Conservation (phyloP, 768 basidiomycete genomes). For the Harrya chromipes region DNA sequence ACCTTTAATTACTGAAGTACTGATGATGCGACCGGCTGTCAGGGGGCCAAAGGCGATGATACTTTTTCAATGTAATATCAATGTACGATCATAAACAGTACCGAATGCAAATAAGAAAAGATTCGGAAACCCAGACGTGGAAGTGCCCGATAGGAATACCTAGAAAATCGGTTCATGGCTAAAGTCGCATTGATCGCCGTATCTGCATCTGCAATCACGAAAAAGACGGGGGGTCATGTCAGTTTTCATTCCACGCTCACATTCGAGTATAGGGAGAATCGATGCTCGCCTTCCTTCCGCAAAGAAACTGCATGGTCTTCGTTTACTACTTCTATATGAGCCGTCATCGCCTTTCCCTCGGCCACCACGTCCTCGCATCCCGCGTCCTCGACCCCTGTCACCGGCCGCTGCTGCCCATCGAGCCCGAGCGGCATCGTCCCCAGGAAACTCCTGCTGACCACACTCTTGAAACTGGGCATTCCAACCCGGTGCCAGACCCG, state of each 20-base stretch:
- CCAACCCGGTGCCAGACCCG: conserved; percentile 38
- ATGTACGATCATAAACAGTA: conserved; percentile 16
- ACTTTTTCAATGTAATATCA: conserved; percentile 10
- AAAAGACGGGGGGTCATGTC: conserved; percentile 28
- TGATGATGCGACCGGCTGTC: background rate
- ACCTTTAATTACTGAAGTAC: conserved; percentile 8
- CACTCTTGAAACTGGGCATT: conserved; percentile 41
- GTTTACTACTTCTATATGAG: conserved; percentile 76
- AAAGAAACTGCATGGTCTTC: conserved; percentile 89
- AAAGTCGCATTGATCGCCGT: conserved; percentile 85
- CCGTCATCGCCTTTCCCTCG: conserved; percentile 53
- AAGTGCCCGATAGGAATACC: background rate
- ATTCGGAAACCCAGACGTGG: background rate
- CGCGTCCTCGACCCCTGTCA: conserved; percentile 51
- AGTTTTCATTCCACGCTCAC: conserved; percentile 31
- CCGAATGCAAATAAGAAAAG: conserved; percentile 10
- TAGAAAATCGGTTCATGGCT: conserved; percentile 56
- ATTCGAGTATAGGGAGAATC: conserved; percentile 31
- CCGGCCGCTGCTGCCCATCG: conserved; percentile 35
- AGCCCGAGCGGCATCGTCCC: conserved; percentile 44
- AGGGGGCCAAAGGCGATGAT: background rate
- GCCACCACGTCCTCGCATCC: conserved; percentile 57
- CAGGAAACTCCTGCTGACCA: conserved; percentile 48
- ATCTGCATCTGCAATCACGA: conserved; percentile 76
- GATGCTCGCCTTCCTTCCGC: conserved; percentile 89